Base-by-base conservation (phyloP, 2,329 filamentous ascomycete genomes). In the Sphaerulina vaccinii region DNA sequence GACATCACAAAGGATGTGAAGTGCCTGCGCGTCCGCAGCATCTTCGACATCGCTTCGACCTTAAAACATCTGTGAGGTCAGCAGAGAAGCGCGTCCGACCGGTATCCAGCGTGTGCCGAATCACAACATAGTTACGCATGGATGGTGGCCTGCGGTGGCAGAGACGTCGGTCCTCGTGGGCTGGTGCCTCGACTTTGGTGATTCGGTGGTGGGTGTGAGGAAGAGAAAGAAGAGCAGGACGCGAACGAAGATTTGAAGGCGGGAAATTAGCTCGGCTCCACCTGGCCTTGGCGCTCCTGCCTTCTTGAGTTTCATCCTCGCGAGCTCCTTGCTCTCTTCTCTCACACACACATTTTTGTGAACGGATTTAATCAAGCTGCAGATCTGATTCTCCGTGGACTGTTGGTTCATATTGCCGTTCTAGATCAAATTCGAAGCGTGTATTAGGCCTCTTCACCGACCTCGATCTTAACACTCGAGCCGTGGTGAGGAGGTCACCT, bases 351-450 rank as follows among this genome's bases (percentile, higher is more conserved):
- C 52, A 57, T 41, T 50, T 45, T 37, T 43, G 38, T n/a, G 58
- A 60, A 62, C 61, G 61, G 55, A 60, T n/a, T n/a, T 63, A 65
- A 64, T 65, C 62, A 64, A 65, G 53, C 61, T 52, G 54, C 49
- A 40, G 46, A 56, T 52, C 59, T 51, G 47, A 48, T 51, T 50
- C 50, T 35, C 50, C 44, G 49, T 62, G 61, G 60, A 54, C 49
- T 57, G 52, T 56, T 36, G 53, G 61, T 54, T 65, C 62, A 65
- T 64, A 65, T 65, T 65, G 61, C 49, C 62, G 61, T 57, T 53
- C 61, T 38, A 63, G 58, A 65, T 23, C 27, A 52, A 61, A 43
- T 24, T 22, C 23, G 44, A 48, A 57, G 58, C 57, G 56, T 49
- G 51, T 59, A 56, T 58, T 60, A 60, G 62, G 57, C 60, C 58